phyloP scores from a whole-genome alignment of 768 basidiomycete genomes.

The Sistotremastrum suecicum region DNA sequence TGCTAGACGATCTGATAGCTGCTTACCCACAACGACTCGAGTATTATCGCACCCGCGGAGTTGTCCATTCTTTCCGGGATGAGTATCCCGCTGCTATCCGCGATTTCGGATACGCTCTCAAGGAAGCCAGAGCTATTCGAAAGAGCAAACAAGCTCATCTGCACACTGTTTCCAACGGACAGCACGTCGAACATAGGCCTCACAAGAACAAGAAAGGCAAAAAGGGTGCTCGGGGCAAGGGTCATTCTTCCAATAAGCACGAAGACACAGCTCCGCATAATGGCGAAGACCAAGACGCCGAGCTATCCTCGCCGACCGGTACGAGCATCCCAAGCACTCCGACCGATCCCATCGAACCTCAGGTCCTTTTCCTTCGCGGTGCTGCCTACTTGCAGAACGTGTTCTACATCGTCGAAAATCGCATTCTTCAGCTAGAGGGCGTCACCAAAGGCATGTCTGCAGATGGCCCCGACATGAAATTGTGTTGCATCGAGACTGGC shows the following conservation, averaged over 20 bases:
- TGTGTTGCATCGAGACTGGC: slow-evolving; percentile 64
- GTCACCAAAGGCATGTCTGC: slow-evolving; percentile 41
- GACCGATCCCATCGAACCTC: slow-evolving; percentile 78
- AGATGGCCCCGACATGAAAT: slow-evolving; percentile 62
- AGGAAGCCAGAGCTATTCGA: slow-evolving; percentile 59
- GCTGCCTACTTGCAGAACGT: slow-evolving; percentile 76
- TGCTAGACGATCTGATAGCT: slow-evolving; percentile 68
- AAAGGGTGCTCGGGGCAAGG: slow-evolving; percentile 22
- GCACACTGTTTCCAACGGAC: slow-evolving; percentile 21
- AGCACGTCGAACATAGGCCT: slow-evolving; percentile 27
- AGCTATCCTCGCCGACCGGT: slow-evolving; percentile 49
- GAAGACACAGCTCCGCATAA: slow-evolving; percentile 21
- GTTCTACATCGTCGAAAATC: slow-evolving; percentile 56
- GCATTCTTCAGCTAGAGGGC: slow-evolving; percentile 56
- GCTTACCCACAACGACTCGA: slow-evolving; percentile 64
- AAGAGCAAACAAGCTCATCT: slow-evolving; percentile 47
- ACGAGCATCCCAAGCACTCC: slow-evolving; percentile 50
- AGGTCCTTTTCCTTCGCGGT: slow-evolving; percentile 71
- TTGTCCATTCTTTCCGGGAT: slow-evolving; percentile 80
- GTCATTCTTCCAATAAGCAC: slow-evolving; percentile 60
- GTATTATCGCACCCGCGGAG: slow-evolving; percentile 80
- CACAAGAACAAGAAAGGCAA: slow-evolving; percentile 42
- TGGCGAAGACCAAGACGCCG: slow-evolving; percentile 35
- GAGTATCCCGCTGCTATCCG: slow-evolving; percentile 61
- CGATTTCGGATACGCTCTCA: slow-evolving; percentile 72